Evolutionary conservation across 176 grass and related monocot genomes (phyloP), one percentile per base, ranked within the genome.

Genomic region (Aegilops umbellulata): DNA sequence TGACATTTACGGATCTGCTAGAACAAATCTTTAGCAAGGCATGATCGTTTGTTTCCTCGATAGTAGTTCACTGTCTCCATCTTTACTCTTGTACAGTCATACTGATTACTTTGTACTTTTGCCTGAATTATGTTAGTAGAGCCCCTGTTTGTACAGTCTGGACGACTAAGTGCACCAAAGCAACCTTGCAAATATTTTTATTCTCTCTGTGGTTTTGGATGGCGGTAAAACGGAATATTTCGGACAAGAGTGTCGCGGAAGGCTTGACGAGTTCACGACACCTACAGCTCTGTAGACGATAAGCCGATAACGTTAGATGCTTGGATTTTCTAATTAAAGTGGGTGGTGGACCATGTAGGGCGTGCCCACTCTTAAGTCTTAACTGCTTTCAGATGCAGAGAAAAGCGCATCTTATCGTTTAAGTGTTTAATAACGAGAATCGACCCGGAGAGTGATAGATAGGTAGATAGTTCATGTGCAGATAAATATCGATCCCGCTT

Each of bases 401-500:
- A 75, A 80, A 74, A 80, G 22, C 10, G 11, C 10, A n/a, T 79
- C 58, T 66, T 66, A 51, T 75, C 71, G 25, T 57, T 1, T 38
- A 66, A 42, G 30, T 69, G 72, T 47, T 79, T 58, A 83, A 73
- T 79, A 79, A 32, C 0, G 60, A 80, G 20, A 87, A 87, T 87
- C 24, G 75, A 87, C 80, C 15, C 3, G 35, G 66, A 86, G 65
- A 66, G 80, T 22, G 65, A 87, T 57, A 55, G 51, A 87, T 83
- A 46, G 74, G 62, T 83, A 3, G 51, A 57, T 83, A 47, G 80
- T 91, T 83, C 26, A 44, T 74, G 67, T 49, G 49, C 24, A 90
- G 29, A 80, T 60, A 68, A 83, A 74, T n/a, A 68, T 83, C 66
- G 4, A 17, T 79, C 20, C 60, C 1, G 57, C 76, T 75, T 83